Evolutionary conservation across 306 rosid genomes (phyloP), one percentile per base, ranked within the genome.

Genomic region (Acacia melanoxylon): DNA sequence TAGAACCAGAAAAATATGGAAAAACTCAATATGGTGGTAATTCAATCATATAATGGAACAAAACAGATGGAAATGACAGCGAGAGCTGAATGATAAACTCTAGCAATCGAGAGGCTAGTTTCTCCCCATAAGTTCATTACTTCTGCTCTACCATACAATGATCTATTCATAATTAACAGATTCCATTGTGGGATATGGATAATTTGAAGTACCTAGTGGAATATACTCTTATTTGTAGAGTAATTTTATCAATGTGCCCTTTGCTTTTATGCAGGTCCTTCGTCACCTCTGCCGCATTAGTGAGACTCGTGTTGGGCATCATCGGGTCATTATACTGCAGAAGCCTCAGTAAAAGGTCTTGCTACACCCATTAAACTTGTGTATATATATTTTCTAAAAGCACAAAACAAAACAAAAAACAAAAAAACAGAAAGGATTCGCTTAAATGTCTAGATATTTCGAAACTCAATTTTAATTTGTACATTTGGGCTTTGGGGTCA

Each of bases 231-330:
- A 58, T 51, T 37, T 46, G 20, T 29, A 19, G 56, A 68, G 45
- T 59, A 35, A 54, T 13, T 14, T 78, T 14, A 15, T 68, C 29
- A 31, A 11, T 72, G 10, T 72, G 35, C 22, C 61, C 62, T 71
- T 24, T 78, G 85, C 52, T 44, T 41, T 68, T 79, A n/a, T 59
- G 63, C 90, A 95, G 99, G 99, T 93, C 81, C 95, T 95, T 82
- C 97, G 95, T 68, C 99, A 95, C 88, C 95, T 95, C 59, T 95
- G 99, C 31, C 97, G 98, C 33, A 85, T 93, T 74, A 95, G 76
- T 25, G 99, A 95, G 87, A 85, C 91, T 85, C 94, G 97, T 48
- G 79, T 92, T 40, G 97, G 98, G 35, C 93, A 89, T 87, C 90
- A 93, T 63, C 96, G 99, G 27, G 88, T 95, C 80, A 87, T 93